phyloP scores from a whole-genome alignment of 1,139 yeast genomes.

The Diutina rugosa region DNA sequence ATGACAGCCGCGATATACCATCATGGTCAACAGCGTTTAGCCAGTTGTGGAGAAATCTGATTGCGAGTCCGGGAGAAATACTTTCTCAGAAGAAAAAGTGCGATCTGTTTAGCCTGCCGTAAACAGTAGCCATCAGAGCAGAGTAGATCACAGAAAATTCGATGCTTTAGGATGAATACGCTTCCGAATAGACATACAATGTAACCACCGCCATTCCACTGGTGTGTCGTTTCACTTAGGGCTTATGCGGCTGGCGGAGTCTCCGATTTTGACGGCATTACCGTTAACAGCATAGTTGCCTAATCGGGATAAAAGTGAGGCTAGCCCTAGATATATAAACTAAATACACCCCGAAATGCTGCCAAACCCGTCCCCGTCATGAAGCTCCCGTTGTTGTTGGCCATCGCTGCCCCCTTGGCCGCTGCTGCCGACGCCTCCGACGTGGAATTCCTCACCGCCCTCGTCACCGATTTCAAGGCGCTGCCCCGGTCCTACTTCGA shows the following conservation, averaged over 20 bases:
- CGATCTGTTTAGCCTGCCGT: background rate
- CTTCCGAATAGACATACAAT: too few species aligned
- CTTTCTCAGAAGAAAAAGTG: background rate
- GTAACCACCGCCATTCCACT: too few species aligned
- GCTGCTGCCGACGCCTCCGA: slow-evolving; percentile 17
- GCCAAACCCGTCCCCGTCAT: slow-evolving; percentile 5
- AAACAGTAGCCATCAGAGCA: background rate
- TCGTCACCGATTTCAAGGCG: slow-evolving; percentile 22
- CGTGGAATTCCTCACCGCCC: slow-evolving; percentile 24
- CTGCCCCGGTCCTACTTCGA: slow-evolving; percentile 14
- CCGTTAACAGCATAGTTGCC: background rate
- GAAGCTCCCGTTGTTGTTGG: slow-evolving; percentile 9
- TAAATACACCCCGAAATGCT: background rate
- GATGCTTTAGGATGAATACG: too few species aligned
- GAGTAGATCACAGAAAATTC: too few species aligned
- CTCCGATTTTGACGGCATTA: too few species aligned
- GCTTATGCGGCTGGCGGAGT: too few species aligned
- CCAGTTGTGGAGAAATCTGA: background rate
- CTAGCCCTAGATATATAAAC: background rate
- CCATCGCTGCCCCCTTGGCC: slow-evolving; percentile 8
- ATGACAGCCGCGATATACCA: background rate
- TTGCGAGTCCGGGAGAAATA: background rate
- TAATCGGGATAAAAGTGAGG: background rate
- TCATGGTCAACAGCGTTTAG: background rate
- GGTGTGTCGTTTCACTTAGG: too few species aligned